Evolutionary conservation across 441 rosid species (phyloP).

Genomic region (Gossypium armourianum): DNA sequence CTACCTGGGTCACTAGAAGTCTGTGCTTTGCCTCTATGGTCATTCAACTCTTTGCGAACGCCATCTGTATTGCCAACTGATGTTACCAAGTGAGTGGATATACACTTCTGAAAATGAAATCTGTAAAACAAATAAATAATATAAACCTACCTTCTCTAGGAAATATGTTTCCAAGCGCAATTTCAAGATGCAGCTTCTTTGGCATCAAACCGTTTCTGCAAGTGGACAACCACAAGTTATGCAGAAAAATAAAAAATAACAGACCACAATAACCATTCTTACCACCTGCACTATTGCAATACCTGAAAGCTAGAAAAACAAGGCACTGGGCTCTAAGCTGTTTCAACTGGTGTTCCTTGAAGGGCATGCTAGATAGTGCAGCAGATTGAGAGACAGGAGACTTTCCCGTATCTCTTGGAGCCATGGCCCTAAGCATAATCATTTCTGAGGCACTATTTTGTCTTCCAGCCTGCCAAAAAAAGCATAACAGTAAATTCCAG

Average conservation of each 20-base stretch:
- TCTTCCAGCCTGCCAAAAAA: slow-evolving; percentile 40
- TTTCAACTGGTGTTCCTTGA: slow-evolving; percentile 79
- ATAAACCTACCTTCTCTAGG: slow-evolving; percentile 56
- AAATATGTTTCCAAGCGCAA: slow-evolving; percentile 63
- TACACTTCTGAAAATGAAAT: slow-evolving; percentile 11
- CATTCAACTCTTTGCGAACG: slow-evolving; percentile 41
- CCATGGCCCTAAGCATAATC: slow-evolving; percentile 36
- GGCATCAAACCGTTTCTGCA: slow-evolving; percentile 69
- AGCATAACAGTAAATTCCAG: neutral
- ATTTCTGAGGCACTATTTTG: slow-evolving; percentile 38
- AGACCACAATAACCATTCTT: slow-evolving; percentile 5
- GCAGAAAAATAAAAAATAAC: neutral
- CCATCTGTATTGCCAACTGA: slow-evolving; percentile 47
- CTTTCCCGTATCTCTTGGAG: slow-evolving; percentile 58
- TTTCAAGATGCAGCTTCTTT: slow-evolving; percentile 76
- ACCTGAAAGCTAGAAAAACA: slow-evolving; percentile 86
- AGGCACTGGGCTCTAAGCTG: slow-evolving; percentile 97
- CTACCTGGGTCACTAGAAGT: slow-evolving; percentile 36
- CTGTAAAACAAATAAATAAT: neutral
- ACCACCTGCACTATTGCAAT: slow-evolving; percentile 5
- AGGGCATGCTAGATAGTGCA: slow-evolving; percentile 44
- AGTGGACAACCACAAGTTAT: slow-evolving; percentile 16
- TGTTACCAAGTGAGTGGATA: slow-evolving; percentile 20
- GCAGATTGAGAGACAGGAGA: slow-evolving; percentile 41
- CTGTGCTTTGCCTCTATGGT: slow-evolving; percentile 44